Evolutionary conservation across 1,284 basidiomycete genomes (phyloP), one percentile per base, ranked within the genome.

Genomic region (Malassezia furfur): DNA sequence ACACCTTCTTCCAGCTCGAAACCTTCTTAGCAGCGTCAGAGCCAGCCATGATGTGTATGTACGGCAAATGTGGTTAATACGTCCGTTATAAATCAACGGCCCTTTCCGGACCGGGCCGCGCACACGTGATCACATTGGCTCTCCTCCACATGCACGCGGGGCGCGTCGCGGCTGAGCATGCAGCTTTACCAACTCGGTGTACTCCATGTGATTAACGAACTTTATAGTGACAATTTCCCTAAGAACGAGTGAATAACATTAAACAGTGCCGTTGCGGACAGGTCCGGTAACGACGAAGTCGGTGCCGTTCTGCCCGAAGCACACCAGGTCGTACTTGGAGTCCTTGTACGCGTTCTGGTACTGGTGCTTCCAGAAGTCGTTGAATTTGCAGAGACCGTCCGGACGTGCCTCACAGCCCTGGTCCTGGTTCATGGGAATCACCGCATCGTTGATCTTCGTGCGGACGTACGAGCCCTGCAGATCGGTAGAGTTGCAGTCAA

Each of bases 301-400:
- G 19, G 65, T 67, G 5, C 67, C 67, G 35, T 69, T 70, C 25
- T 49, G 38, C 5, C 67, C 68, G 37, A 64, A 68, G 60, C 70
- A 72, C 15, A 63, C 63, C 46, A 57, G 50, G 41, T 70, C 47
- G 46, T 71, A 72, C 58, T 70, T 72, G 37, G 67, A 61, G 19
- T 67, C 67, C 57, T 65, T 52, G 53, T 43, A 38, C 11, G 66
- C 67, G 30, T 61, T 17, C 19, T 44, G 17, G 30, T 30, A 15
- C 56, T 70, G 69, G 54, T 65, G 66, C 1, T 75, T 77, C 31
- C 90, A 81, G 72, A 94, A 93, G 5, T 81, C 82, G 35, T 82
- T 78, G 7, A 91, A 78, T 0, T 85, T 79, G 65, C 91, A 96
- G 73, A 91, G 81, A 15, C 90, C 89, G 58, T 91, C 82, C 39